These are phyloP conservation scores for Suillus subluteus DNA, from an alignment of 768 basidiomycete genomes.

Conservation along the genomic window DNA sequence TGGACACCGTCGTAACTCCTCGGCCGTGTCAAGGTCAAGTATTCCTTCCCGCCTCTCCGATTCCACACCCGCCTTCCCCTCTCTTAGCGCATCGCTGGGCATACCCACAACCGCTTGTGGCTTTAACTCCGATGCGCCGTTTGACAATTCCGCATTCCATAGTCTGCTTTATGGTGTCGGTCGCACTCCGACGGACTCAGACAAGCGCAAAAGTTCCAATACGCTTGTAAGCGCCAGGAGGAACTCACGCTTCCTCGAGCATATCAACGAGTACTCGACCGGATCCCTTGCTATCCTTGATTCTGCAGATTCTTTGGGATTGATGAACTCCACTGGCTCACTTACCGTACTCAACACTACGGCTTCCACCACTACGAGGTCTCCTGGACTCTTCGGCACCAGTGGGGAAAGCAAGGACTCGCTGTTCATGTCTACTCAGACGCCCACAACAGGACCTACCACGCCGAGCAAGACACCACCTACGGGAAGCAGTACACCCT, in stretches of 20 bases:
- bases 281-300: constrained; percentile 17
- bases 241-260: constrained; percentile 28
- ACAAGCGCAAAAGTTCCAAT: constrained; percentile 15
- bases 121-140: constrained; percentile 20
- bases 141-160: constrained; percentile 25
- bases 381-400: constrained; percentile 13
- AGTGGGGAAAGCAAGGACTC: constrained; percentile 23
- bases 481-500: not conserved
- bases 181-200: constrained; percentile 1
- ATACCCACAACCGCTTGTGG: not conserved
- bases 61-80: constrained; percentile 18
- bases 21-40: constrained; percentile 22
- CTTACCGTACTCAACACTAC: constrained; percentile 17
- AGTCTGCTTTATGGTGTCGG: constrained; percentile 12
- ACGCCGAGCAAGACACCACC: constrained; percentile 32
- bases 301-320: not conserved
- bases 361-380: constrained; percentile 13
- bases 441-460: constrained; percentile 22
- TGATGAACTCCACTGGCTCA: constrained; percentile 8
- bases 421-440: constrained; percentile 29
- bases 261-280: constrained; percentile 19
- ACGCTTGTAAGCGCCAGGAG: constrained; percentile 7
- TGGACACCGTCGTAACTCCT: constrained; percentile 25
- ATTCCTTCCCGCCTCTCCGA: constrained; percentile 30
- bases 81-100: constrained; percentile 3